Evolutionary conservation across 805 yeast species (phyloP), one percentile per base, ranked within the genome.

Genomic region (Tetrapisispora fleetii): DNA sequence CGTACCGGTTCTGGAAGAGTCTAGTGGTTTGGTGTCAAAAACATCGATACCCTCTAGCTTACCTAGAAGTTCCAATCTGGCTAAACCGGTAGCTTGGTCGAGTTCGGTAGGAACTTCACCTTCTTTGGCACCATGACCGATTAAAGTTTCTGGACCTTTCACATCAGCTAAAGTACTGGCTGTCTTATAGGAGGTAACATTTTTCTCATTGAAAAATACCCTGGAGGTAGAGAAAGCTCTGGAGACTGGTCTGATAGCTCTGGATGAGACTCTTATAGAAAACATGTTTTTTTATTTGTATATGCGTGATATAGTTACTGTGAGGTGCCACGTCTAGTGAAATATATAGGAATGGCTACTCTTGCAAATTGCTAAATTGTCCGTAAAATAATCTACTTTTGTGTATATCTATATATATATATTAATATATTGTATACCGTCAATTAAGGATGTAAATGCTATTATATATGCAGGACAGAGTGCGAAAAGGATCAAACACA

Each of bases 71-170:
- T 93, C 99, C 58, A 90, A 77, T 81, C 99, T 89, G 73, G 86
- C 98, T 65, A 91, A 76, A 85, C 99, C 99, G 46, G 99, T 93
- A 62, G 97, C 89, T 76, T 91, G 98, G 64, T 93, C 96, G 58
- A 86, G 67, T 70, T 90, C 96, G 52, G 95, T 81, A 68, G 98
- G 97, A 65, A 93, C 83, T 45, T 83, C 75, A 58, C 91, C 95
- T 58, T 78, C 77, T 58, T 74, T 70, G 56, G 95, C 95, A 79
- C 97, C 98, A 48, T 85, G 81, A 69, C 97, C 96, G 58, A 89
- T 79, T 69, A 91, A 79, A 48, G 88, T 76, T 56, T 77, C 79
- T 46, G 81, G 78, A 64, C 87, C 88, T 47, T 80, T 76, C 58
- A 91, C 95, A 68, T 91, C 95, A 49, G 83, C 72, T 61, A 91